Base-by-base conservation (phyloP, 371 early-diverging fungal genomes). In the Syncephalastrum monosporum region DNA sequence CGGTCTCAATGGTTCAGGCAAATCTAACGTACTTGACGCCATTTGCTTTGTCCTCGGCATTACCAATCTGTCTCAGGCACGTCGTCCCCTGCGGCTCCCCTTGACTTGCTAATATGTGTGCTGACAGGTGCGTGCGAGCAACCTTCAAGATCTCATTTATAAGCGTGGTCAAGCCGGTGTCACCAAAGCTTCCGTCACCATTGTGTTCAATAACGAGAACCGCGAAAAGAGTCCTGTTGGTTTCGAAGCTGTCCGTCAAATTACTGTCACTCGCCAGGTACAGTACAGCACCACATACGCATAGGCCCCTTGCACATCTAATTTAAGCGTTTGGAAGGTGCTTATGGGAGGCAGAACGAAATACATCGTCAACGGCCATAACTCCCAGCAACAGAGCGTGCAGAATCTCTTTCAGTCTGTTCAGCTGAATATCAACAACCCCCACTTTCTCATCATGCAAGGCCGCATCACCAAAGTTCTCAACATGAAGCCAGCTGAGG, bases 21-120 rank as follows among this genome's bases (percentile, higher is more conserved):
- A 99, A 72, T 97, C 97, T 17, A 99, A 99, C 79, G 93, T 99
- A 52, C 81, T 99, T 24, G 99, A 99, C 71, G 97, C 98, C 23
- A 97, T 99, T 64, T 96, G 99, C 67, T 99, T 99, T 79, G 99
- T 95, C 5, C 82, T 99, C 19, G 99, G 99, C 19, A 94, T 99
- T 49, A 90, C 93, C 55, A 92, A 93, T 57, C 73, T 93, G 50
- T 83, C 88, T 14, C 90, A 90, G 70, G 92, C 91, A 82, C 57
- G 38, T 33, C 38, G 1, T 50, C 13, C 3, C 38, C 25, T 27
- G 50, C 27, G 14, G 27, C 15, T 10, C 23, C 15, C 15, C 17
- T n/a, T 8, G 5, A 33, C 8, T 8, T 33, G 8, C 12, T 33
- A 10, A 33, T 33, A 33, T 33, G 8, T 33, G 8, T 12, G 19